These are phyloP conservation scores for Tulasnella sp. DNA, from an alignment of 768 basidiomycete genomes.

Conservation along the genomic window DNA sequence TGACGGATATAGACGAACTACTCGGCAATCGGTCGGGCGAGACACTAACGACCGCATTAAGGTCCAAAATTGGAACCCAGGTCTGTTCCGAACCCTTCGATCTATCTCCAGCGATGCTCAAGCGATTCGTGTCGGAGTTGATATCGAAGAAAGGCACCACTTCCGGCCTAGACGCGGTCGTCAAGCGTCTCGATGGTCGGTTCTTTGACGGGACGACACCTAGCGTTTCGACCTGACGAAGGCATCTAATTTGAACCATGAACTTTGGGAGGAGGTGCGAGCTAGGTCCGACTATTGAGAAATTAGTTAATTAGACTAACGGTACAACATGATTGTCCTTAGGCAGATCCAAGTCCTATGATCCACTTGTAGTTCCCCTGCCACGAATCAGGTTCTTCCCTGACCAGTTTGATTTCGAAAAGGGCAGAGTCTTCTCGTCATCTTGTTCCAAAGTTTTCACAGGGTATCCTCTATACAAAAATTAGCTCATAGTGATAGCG, in stretches of 20 bases:
- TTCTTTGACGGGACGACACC: too few relatives aligned
- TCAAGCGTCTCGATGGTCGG: too few relatives aligned
- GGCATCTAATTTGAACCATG: too few relatives aligned
- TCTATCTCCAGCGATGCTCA: neutral
- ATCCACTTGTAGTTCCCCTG: conserved; percentile 10
- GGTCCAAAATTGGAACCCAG: neutral
- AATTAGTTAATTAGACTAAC: neutral
- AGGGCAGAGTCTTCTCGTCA: neutral
- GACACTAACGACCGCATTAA: neutral
- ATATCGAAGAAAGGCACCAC: too few relatives aligned
- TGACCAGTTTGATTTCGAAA: neutral
- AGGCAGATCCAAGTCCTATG: neutral
- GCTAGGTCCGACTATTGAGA: neutral
- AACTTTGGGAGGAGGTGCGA: neutral
- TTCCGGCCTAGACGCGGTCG: too few relatives aligned
- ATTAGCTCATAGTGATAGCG: neutral
- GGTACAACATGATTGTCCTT: neutral
- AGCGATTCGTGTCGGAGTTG: too few relatives aligned
- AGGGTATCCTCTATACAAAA: conserved; percentile 11
- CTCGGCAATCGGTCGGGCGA: neutral
- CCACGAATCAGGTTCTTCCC: conserved; percentile 15
- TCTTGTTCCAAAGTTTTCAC: conserved; percentile 4
- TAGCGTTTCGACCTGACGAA: neutral
- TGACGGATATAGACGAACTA: neutral
- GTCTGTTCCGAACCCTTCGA: neutral